Conservation (phyloP, 2,329 filamentous ascomycete species). For the Aotearoamyces nothofagi region DNA sequence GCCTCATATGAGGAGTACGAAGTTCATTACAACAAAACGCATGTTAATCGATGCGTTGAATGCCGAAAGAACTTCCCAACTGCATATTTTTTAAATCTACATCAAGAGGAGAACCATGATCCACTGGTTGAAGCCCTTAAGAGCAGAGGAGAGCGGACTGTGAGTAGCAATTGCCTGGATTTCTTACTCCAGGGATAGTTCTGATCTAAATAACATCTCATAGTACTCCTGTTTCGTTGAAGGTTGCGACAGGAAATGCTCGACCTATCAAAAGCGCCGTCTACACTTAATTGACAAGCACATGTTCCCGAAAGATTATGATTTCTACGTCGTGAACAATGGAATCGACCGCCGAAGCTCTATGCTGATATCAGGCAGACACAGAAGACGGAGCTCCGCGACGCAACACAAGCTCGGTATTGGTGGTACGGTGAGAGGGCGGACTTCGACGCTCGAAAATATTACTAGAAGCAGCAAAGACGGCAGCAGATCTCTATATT, state of each 20-base stretch:
- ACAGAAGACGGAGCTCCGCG: slow-evolving; percentile 32
- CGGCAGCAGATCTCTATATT: no score
- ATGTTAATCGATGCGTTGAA: slow-evolving; percentile 72
- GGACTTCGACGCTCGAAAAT: slow-evolving; percentile 8
- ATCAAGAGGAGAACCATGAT: slow-evolving; percentile 88
- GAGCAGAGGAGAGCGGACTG: slow-evolving; percentile 75
- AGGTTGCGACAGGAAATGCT: slow-evolving; percentile 72
- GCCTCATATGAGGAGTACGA: slow-evolving; percentile 68
- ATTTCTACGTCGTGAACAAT: slow-evolving; percentile 73
- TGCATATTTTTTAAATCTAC: slow-evolving; percentile 61
- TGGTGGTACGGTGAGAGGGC: slow-evolving; percentile 8
- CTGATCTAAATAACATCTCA: background rate
- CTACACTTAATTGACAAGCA: slow-evolving; percentile 93
- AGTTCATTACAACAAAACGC: slow-evolving; percentile 65
- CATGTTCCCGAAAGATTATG: slow-evolving; percentile 75
- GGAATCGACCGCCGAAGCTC: slow-evolving; percentile 80
- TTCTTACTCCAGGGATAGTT: background rate
- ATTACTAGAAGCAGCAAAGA: background rate
- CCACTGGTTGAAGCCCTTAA: slow-evolving; percentile 55
- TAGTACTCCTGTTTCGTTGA: slow-evolving; percentile 85
- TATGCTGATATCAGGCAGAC: slow-evolving; percentile 48
- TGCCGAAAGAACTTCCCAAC: slow-evolving; percentile 84
- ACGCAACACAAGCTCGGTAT: slow-evolving; percentile 11
- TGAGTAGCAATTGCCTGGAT: slow-evolving; percentile 26
- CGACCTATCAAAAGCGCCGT: slow-evolving; percentile 67